A percentile compares a stretch with the other conserved stretches of the same genome.
phyloP scores from a whole-genome alignment of 805 yeast species.

The Ogataea saltuana region DNA sequence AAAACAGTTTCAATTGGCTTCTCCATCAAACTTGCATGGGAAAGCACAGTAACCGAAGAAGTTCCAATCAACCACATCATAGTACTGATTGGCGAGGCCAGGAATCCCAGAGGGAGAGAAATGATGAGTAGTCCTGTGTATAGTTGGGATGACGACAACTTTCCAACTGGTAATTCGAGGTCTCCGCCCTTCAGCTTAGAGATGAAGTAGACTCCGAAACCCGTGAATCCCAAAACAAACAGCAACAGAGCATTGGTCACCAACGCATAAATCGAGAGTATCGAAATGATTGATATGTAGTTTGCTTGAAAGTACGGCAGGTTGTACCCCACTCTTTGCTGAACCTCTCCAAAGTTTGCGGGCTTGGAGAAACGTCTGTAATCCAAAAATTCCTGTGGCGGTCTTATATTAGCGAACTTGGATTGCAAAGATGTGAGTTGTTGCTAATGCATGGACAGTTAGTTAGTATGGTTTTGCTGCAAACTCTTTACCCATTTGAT shows the following conservation, averaged over 20 bases:
- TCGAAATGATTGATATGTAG: constrained; percentile 70
- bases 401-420: constrained; percentile 70
- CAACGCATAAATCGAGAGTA: constrained; percentile 80
- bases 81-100: constrained; percentile 62
- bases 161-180: constrained; percentile 72
- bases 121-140: constrained; percentile 84
- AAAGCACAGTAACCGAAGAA: constrained; percentile 76
- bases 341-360: constrained; percentile 82
- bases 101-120: constrained; percentile 47
- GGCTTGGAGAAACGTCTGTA: constrained; percentile 89
- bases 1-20: constrained; percentile 97
- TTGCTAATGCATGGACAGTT: constrained; percentile 8
- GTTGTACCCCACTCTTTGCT: constrained; percentile 84
- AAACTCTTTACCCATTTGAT: not conserved
- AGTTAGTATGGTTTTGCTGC: not conserved
- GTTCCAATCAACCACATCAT: constrained; percentile 97
- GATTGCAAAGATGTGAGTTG: constrained; percentile 52
- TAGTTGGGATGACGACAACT: constrained; percentile 77
- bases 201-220: constrained; percentile 77
- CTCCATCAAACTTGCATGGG: constrained; percentile 93
- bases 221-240: constrained; percentile 75
- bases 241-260: constrained; percentile 81
- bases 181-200: constrained; percentile 80
- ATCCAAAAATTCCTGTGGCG: constrained; percentile 94
- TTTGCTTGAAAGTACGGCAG: constrained; percentile 85